Evolutionary conservation across 805 yeast genomes (phyloP).

Genomic region (Yamadazyma kitorensis): DNA sequence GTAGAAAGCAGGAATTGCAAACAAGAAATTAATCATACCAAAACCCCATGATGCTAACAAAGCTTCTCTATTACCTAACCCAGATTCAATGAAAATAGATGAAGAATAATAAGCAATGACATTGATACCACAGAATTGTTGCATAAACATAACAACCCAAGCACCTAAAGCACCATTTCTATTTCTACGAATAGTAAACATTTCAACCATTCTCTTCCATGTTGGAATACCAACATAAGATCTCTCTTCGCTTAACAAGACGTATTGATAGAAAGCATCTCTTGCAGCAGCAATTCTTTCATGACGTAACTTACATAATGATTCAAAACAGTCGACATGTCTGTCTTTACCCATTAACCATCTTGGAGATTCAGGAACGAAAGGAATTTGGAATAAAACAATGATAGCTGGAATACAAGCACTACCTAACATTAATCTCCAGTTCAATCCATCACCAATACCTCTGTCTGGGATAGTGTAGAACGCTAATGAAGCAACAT

Average conservation of each 20-base stretch:
- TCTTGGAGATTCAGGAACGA: slow-evolving; percentile 69
- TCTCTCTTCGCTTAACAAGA: slow-evolving; percentile 59
- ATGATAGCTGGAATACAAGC: slow-evolving; percentile 57
- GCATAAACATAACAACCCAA: slow-evolving; percentile 83
- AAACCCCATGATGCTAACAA: slow-evolving; percentile 83
- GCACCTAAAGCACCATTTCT: slow-evolving; percentile 81
- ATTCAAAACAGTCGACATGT: slow-evolving; percentile 47
- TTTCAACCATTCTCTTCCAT: slow-evolving; percentile 47
- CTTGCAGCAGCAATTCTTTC: slow-evolving; percentile 58
- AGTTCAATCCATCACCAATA: slow-evolving; percentile 47
- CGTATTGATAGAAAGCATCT: slow-evolving; percentile 58
- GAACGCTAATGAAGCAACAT: slow-evolving; percentile 57
- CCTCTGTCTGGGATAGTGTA: slow-evolving; percentile 49
- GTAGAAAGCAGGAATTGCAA: slow-evolving; percentile 80
- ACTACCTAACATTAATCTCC: slow-evolving; percentile 66
- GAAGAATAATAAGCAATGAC: slow-evolving; percentile 86
- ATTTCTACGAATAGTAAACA: slow-evolving; percentile 73
- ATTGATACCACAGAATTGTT: slow-evolving; percentile 88
- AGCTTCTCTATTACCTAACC: slow-evolving; percentile 59
- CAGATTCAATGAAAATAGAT: slow-evolving; percentile 66
- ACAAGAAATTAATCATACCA: slow-evolving; percentile 75
- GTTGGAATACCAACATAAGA: slow-evolving; percentile 47
- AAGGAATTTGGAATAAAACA: slow-evolving; percentile 47
- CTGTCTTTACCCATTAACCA: slow-evolving; percentile 59
- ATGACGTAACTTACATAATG: slow-evolving; percentile 46